phyloP scores from a whole-genome alignment of 106 monocot genomes.

The Dendrobium huoshanense region DNA sequence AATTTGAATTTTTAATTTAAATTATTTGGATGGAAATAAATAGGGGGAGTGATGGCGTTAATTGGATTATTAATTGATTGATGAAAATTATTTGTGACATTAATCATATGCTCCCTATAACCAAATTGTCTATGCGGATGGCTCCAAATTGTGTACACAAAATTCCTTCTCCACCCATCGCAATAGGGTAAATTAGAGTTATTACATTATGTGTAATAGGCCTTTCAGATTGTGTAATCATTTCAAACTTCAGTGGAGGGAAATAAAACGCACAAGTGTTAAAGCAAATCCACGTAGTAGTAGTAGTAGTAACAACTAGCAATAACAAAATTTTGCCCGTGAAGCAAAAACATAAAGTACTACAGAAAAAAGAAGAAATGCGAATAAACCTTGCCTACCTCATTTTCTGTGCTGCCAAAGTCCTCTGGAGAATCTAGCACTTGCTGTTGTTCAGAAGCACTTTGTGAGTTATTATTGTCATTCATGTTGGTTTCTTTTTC shows the following conservation, averaged over 20 bases:
- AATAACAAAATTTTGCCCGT: not conserved
- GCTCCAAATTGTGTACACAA: too few relatives aligned
- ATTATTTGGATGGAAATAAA: too few relatives aligned
- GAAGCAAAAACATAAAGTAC: not conserved
- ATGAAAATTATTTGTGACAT: too few relatives aligned
- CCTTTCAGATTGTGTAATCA: not conserved
- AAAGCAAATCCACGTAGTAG: not conserved
- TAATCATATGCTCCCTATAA: too few relatives aligned
- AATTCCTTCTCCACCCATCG: not conserved
- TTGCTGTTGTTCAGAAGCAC: slow-evolving; percentile 13
- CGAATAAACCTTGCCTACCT: slow-evolving; percentile 23
- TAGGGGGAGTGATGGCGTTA: too few relatives aligned
- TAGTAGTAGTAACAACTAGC: not conserved
- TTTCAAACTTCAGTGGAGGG: not conserved
- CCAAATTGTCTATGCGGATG: too few relatives aligned
- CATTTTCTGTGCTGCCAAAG: slow-evolving; percentile 16
- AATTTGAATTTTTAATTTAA: too few relatives aligned
- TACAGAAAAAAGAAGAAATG: not conserved
- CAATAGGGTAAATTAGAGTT: not conserved
- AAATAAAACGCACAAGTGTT: not conserved
- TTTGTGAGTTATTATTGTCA: slow-evolving; percentile 20
- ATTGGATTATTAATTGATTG: too few relatives aligned
- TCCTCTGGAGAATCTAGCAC: slow-evolving; percentile 17
- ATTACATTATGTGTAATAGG: not conserved
- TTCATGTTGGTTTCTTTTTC: slow-evolving; percentile 39